Conservation (phyloP, 495 filamentous ascomycete species). For the Penicillium herquei region DNA sequence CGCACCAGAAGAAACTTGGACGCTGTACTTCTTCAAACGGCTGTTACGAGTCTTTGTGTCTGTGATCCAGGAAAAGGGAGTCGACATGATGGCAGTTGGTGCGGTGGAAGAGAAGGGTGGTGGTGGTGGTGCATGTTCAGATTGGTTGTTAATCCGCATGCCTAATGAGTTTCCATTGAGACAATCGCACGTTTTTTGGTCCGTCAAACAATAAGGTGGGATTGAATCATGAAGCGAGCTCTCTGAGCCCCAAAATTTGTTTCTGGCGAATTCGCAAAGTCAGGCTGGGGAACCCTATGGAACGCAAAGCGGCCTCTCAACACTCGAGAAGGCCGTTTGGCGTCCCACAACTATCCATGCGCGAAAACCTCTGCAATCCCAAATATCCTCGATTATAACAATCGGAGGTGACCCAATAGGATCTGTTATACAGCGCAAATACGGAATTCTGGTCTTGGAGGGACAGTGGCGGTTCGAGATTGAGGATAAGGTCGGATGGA, state of each 20-base stretch:
- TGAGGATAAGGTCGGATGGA: not conserved
- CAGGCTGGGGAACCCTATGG: slow-evolving; percentile 52
- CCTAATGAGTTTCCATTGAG: slow-evolving; percentile 35
- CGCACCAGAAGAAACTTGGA: slow-evolving; percentile 44
- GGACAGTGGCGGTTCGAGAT: not conserved
- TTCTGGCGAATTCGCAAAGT: not conserved
- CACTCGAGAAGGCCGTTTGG: slow-evolving; percentile 48
- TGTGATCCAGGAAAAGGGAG: slow-evolving; percentile 37
- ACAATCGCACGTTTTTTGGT: not conserved
- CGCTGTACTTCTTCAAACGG: slow-evolving; percentile 46
- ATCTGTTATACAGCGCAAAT: not conserved
- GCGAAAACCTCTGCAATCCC: slow-evolving; percentile 19
- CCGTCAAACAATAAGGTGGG: not conserved
- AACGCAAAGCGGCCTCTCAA: slow-evolving; percentile 55
- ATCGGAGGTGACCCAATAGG: not conserved
- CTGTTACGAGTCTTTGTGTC: slow-evolving; percentile 40
- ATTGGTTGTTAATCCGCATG: slow-evolving; percentile 44
- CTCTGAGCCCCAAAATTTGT: not conserved
- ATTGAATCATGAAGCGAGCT: not conserved
- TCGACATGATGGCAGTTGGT: slow-evolving; percentile 34
- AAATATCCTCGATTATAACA: not conserved
- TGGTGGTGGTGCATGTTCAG: slow-evolving; percentile 45
- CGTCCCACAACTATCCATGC: slow-evolving; percentile 52
- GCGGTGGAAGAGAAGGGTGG: slow-evolving; percentile 25
- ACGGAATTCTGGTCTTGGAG: not conserved